Evolutionary conservation across 176 grass and related monocot genomes (phyloP).

Genomic region (Hordeum marinum): DNA sequence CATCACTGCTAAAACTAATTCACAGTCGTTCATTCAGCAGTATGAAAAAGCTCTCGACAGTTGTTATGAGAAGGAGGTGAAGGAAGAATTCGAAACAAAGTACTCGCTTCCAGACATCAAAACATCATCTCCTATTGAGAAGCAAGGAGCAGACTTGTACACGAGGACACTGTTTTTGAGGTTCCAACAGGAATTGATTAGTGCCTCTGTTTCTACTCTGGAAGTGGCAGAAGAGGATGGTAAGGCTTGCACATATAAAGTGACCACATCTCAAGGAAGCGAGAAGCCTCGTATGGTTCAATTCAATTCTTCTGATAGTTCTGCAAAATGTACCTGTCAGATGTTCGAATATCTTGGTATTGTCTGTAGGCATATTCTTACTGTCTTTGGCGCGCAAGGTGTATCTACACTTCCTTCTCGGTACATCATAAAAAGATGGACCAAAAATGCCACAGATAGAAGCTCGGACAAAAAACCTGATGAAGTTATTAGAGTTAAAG

Average conservation of each 20-base stretch:
- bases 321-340: conserved; percentile 41
- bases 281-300: conserved; percentile 33
- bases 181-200: conserved; percentile 52
- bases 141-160: conserved; percentile 45
- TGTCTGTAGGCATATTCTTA: conserved; percentile 48
- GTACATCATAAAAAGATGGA: conserved; percentile 50
- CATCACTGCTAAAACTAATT: conserved; percentile 42
- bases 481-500: conserved; percentile 23
- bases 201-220: conserved; percentile 32
- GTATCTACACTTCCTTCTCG: conserved; percentile 44
- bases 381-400: conserved; percentile 34
- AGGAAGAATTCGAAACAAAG: conserved; percentile 63
- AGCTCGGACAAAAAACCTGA: conserved; percentile 23
- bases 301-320: conserved; percentile 31
- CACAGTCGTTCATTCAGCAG: conserved; percentile 52
- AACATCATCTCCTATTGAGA: conserved; percentile 54
- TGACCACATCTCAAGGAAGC: conserved; percentile 36
- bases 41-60: conserved; percentile 58
- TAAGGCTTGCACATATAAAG: conserved; percentile 25
- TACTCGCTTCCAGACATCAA: conserved; percentile 56
- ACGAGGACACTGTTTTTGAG: conserved; percentile 51
- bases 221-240: conserved; percentile 37
- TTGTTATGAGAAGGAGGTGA: conserved; percentile 59
- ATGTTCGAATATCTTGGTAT: conserved; percentile 56
- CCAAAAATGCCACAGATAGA: conserved; percentile 48